A percentile compares a stretch with the other conserved stretches of the same genome.
Evolutionary conservation across 2,329 filamentous ascomycete species (phyloP).

Genomic region (Helicocarpus griseus): DNA sequence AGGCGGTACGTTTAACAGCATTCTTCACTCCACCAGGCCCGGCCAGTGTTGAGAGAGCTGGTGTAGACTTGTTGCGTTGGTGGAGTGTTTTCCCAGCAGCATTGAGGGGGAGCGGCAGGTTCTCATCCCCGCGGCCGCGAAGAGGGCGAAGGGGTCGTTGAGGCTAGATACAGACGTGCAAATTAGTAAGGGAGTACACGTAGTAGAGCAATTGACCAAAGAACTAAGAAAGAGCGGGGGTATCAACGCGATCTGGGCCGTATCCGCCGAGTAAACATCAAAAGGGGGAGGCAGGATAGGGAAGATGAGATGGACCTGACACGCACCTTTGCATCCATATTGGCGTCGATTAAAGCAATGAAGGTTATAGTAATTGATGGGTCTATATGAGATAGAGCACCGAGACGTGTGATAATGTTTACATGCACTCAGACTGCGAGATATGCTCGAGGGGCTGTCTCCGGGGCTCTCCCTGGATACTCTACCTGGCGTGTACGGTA

Average conservation of each 20-base stretch:
- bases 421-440: neutral
- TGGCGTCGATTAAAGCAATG: slow-evolving; percentile 8
- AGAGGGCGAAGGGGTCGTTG: slow-evolving; percentile 54
- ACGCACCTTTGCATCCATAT: slow-evolving; percentile 41
- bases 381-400: neutral
- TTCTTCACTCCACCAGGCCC: slow-evolving; percentile 50
- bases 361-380: neutral
- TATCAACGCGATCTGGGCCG: slow-evolving; percentile 1
- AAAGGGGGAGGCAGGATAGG: neutral
- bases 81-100: slow-evolving; percentile 54
- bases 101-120: slow-evolving; percentile 42
- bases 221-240: neutral
- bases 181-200: slow-evolving; percentile 14
- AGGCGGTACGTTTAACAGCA: slow-evolving; percentile 64
- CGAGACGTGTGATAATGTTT: slow-evolving; percentile 6
- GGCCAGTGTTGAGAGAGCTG: slow-evolving; percentile 47
- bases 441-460: neutral
- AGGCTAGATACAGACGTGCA: slow-evolving; percentile 43
- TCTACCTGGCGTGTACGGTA: slow-evolving; percentile 6
- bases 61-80: slow-evolving; percentile 72
- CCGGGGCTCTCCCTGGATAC: neutral
- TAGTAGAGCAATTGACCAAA: slow-evolving; percentile 16
- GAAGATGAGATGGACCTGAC: neutral
- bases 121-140: slow-evolving; percentile 60
- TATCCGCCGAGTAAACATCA: slow-evolving; percentile 1